Evolutionary conservation across 192 early-diverging fungal genomes (phyloP), one percentile per base, ranked within the genome.

Genomic region (Podila epicladia): DNA sequence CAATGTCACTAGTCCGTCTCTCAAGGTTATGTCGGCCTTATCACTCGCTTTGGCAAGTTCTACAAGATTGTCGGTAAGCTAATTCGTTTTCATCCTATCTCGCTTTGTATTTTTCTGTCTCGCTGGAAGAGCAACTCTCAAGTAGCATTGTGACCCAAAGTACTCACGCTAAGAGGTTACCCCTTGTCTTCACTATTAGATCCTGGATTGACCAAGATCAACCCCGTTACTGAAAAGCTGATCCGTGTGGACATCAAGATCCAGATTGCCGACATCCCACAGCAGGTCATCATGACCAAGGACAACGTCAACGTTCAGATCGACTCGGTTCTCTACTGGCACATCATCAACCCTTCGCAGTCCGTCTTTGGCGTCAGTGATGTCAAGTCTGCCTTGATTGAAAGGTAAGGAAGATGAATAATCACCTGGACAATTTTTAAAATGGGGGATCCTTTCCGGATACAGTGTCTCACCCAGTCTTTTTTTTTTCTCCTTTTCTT

Each of bases 261-360:
- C 24, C 83, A 84, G 65, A 72, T 84, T n/a, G 74, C 83, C 2
- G 83, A 84, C 37, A 91, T 96, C 31, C 88, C 90, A 33, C 64
- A 79, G 26, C 93, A 96, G 78, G 79, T 87, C 9, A 93, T 97
- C 66, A 93, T 95, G 84, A 95, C 94, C 50, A 95, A 97, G 77
- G 96, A 97, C 84, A 98, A 98, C 72, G 94, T 96, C 63, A 92
- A 87, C 31, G 89, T 96, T 32, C 77, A 76, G 5, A 96, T 98
- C 65, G 96, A 97, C 78, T 90, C 92, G 11, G 95, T 98, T 0
- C 83, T 98, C 1, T 97, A 93, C 70, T 97, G 94, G 94, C 89
- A 95, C 61, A 76, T 93, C 51, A 83, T 89, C 24, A 93, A 95
- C 65, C 94, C 94, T 8, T 96, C 93, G 50, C 87, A 93, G 67